Conservation (phyloP, 176 grass and related monocot genomes). For the Phyllostachys edulis region DNA sequence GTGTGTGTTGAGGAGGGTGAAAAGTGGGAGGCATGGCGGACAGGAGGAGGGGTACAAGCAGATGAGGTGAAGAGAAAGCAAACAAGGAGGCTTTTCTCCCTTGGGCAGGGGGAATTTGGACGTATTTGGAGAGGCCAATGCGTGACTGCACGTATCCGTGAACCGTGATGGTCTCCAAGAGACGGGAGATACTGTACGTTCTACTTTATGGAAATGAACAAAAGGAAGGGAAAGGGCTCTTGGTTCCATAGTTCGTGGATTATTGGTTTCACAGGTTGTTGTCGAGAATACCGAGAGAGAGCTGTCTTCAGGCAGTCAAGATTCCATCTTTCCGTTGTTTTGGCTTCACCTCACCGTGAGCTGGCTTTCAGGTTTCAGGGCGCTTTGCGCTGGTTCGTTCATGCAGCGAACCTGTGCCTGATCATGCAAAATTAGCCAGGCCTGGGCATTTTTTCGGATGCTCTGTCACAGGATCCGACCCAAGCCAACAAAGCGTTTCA, state of each 20-base stretch:
- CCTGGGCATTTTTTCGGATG: not conserved
- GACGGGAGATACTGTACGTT: not conserved
- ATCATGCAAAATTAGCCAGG: not conserved
- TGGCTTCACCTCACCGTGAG: not conserved
- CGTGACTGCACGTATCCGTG: not conserved
- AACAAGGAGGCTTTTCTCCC: conserved; percentile 5
- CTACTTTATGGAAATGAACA: conserved; percentile 5
- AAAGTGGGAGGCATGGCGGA: conserved; percentile 3
- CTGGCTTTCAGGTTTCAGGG: not conserved
- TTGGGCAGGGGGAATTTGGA: conserved; percentile 42
- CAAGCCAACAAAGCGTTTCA: not conserved
- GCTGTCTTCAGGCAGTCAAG: conserved; percentile 32
- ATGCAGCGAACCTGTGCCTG: not conserved
- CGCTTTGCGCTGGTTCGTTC: not conserved
- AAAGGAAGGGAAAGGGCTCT: conserved; percentile 28
- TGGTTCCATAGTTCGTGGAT: conserved; percentile 20
- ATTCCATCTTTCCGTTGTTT: conserved; percentile 2
- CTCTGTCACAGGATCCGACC: too few species aligned
- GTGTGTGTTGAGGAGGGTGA: not conserved
- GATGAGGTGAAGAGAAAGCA: conserved; percentile 13
- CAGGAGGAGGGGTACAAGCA: conserved; percentile 28
- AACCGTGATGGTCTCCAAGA: conserved; percentile 18
- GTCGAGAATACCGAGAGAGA: not conserved
- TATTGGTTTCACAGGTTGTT: not conserved
- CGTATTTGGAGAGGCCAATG: not conserved